Evolutionary conservation across 1,139 yeast species (phyloP).

Genomic region (Taiozyma onychis): DNA sequence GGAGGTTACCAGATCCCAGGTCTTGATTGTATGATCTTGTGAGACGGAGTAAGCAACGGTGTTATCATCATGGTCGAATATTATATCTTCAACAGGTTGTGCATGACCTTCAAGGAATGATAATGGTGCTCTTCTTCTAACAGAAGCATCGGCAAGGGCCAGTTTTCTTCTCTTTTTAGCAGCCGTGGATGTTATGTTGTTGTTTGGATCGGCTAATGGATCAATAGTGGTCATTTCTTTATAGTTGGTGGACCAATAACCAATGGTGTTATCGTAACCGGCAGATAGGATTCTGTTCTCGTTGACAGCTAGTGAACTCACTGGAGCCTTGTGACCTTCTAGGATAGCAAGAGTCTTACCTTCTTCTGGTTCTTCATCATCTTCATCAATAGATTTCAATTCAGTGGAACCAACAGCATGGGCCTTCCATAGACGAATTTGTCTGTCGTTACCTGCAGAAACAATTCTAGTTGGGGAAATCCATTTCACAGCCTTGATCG

Average conservation of each 20-base stretch:
- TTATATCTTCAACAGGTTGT: conserved; percentile 82
- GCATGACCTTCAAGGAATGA: conserved; percentile 73
- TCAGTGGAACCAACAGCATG: conserved; percentile 34
- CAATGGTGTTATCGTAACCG: conserved; percentile 75
- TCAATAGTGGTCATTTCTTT: conserved; percentile 79
- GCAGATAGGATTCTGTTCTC: conserved; percentile 69
- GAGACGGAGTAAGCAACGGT: conserved; percentile 91
- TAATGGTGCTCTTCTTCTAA: conserved; percentile 77
- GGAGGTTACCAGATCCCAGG: conserved; percentile 91
- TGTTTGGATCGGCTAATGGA: conserved; percentile 46
- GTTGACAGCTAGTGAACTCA: conserved; percentile 64
- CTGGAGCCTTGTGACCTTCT: conserved; percentile 87
- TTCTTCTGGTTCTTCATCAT: conserved; percentile 52
- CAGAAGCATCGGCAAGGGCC: conserved; percentile 70
- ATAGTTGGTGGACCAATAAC: conserved; percentile 82
- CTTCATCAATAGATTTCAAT: conserved; percentile 31
- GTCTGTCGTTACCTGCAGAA: conserved; percentile 86
- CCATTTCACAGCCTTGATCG: conserved; percentile 80
- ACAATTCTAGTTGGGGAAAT: conserved; percentile 69
- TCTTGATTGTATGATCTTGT: conserved; percentile 89
- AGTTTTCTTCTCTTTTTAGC: conserved; percentile 85
- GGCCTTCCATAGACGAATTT: conserved; percentile 83
- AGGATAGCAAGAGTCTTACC: conserved; percentile 77
- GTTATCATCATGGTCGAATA: conserved; percentile 64
- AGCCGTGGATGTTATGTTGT: conserved; percentile 53